A percentile compares a stretch with the other conserved stretches of the same genome.
Evolutionary conservation across 192 early-diverging fungal genomes (phyloP).

Genomic region (Lobulomyces angularis): DNA sequence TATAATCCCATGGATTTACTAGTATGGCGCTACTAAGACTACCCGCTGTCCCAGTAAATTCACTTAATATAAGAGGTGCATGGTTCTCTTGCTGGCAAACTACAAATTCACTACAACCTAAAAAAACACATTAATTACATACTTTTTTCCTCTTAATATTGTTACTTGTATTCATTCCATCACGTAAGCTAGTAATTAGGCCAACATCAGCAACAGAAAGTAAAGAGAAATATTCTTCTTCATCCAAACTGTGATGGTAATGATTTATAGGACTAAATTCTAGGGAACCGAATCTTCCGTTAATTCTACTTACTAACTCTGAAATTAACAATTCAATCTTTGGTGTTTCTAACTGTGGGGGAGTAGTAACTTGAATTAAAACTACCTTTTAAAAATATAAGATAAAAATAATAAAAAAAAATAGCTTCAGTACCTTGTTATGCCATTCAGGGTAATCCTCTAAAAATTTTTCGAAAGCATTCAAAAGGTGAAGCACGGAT

Average conservation of each 20-base stretch:
- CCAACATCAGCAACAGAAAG: constrained; percentile 86
- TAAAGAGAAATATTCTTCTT: constrained; percentile 91
- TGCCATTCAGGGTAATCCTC: constrained; percentile 83
- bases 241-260: constrained; percentile 82
- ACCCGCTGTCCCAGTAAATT: constrained; percentile 94
- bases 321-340: constrained; percentile 69
- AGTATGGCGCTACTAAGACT: constrained; percentile 71
- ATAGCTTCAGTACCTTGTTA: constrained; percentile 43
- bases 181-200: constrained; percentile 80
- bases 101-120: constrained; percentile 84
- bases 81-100: constrained; percentile 80
- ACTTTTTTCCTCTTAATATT: too few relatives aligned
- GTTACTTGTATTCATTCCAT: constrained; percentile 96
- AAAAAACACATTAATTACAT: background rate
- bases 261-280: constrained; percentile 91
- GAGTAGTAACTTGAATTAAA: constrained; percentile 90
- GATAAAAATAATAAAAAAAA: background rate
- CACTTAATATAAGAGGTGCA: constrained; percentile 80
- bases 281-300: constrained; percentile 85
- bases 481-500: constrained; percentile 89
- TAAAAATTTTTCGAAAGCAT: constrained; percentile 87
- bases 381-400: constrained; percentile 42
- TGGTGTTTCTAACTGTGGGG: constrained; percentile 45
- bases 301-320: constrained; percentile 86
- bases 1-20: constrained; percentile 95